phyloP scores from a whole-genome alignment of 2,329 filamentous ascomycete genomes.

The Gaeumannomyces sp. region DNA sequence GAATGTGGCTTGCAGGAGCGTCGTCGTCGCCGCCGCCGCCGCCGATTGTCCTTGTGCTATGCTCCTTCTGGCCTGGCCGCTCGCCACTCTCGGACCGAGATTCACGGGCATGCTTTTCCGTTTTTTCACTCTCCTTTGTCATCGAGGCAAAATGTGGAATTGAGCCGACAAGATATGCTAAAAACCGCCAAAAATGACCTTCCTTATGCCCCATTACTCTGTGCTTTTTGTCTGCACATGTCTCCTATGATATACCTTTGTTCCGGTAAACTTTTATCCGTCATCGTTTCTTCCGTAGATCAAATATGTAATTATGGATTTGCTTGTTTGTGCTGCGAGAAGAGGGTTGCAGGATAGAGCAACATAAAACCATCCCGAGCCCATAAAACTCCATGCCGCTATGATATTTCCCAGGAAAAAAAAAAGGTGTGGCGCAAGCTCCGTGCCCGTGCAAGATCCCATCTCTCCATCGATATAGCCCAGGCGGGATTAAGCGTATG shows the following conservation, averaged over 20 bases:
- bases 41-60: neutral
- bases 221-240: neutral
- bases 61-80: neutral
- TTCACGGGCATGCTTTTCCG: neutral
- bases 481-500: neutral
- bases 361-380: neutral
- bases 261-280: neutral
- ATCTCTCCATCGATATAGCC: neutral
- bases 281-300: neutral
- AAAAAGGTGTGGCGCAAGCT: neutral
- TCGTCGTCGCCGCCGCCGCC: too few species aligned
- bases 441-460: too few species aligned
- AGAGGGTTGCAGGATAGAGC: neutral
- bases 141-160: neutral
- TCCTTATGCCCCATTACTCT: neutral
- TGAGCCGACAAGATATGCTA: neutral
- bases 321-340: neutral
- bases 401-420: neutral
- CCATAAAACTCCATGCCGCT: neutral
- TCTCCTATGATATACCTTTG: neutral
- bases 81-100: too few species aligned
- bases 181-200: too few species aligned
- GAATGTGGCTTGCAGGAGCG: neutral
- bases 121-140: neutral
- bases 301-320: neutral